Percentiles rank a stretch among this genome's conserved stretches.
Conservation (phyloP, 495 filamentous ascomycete species). For the Penicillium bialowiezense region DNA sequence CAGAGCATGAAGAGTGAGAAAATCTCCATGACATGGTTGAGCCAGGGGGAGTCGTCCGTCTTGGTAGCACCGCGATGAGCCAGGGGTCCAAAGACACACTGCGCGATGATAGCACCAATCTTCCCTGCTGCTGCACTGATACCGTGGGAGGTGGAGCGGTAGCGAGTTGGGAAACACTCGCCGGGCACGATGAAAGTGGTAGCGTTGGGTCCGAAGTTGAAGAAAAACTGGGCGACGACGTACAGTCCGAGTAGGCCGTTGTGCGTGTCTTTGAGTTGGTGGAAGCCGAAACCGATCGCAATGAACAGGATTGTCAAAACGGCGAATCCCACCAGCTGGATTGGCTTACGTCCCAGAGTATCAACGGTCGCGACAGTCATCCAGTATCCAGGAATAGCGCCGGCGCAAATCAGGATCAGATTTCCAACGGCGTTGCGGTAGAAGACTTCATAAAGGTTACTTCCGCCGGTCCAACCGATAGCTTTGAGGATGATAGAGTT, state of each 20-base stretch:
- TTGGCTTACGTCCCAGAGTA: slow-evolving; percentile 71
- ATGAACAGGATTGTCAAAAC: slow-evolving; percentile 74
- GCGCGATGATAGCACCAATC: slow-evolving; percentile 63
- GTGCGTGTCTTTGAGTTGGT: slow-evolving; percentile 39
- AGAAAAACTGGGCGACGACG: slow-evolving; percentile 81
- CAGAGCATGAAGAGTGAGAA: slow-evolving; percentile 78
- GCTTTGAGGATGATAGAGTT: slow-evolving; percentile 63
- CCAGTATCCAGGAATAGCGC: slow-evolving; percentile 78
- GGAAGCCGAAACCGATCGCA: slow-evolving; percentile 68
- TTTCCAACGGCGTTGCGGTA: slow-evolving; percentile 72
- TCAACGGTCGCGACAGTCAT: slow-evolving; percentile 68
- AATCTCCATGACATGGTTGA: slow-evolving; percentile 79
- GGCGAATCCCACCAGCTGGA: slow-evolving; percentile 73
- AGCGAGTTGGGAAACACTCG: slow-evolving; percentile 86
- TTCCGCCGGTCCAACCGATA: slow-evolving; percentile 63
- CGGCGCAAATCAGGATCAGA: slow-evolving; percentile 70
- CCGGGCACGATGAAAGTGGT: slow-evolving; percentile 91
- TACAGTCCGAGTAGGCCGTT: slow-evolving; percentile 67
- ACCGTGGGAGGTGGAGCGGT: slow-evolving; percentile 80
- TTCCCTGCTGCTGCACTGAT: slow-evolving; percentile 83
- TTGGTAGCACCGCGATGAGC: slow-evolving; percentile 35
- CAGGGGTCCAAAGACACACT: slow-evolving; percentile 50
- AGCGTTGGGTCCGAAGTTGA: slow-evolving; percentile 83
- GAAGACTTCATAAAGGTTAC: slow-evolving; percentile 59
- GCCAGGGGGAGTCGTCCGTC: slow-evolving; percentile 55